Base-by-base conservation (phyloP, 768 basidiomycete genomes). In the Nidularia pulvinata region DNA sequence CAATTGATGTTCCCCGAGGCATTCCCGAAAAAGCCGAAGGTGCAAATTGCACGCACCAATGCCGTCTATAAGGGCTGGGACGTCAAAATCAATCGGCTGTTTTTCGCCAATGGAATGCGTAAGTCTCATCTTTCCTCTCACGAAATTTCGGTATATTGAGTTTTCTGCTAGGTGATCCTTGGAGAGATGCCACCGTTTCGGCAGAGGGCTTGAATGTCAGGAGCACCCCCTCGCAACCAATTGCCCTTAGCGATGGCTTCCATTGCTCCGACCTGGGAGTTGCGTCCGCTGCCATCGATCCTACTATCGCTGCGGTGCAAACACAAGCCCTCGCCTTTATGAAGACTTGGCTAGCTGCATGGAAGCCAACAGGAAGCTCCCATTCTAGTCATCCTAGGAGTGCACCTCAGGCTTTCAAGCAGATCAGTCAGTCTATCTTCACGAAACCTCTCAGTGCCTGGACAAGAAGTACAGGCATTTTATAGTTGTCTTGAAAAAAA, bases 101-200 rank as follows among this genome's bases (percentile, higher is more conserved):
- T 89, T 75, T 89, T 88, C 57, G 84, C 84, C 39, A 89, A 85
- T 48, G 87, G 86, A 43, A 71, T 74, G 48, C 83, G 87, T 88
- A 59, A 58, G 85, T 77, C 5, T n/a, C 4, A 50, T 16, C 52
- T 14, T 25, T 14, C 9, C 19, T 37, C 16, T 44, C n/a, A 46
- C 25, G 13, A 42, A 6, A 32, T 36, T 34, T 46, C 10, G 13
- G 30, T n/a, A 30, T 30, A 25, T 25, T 22, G 22, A 48, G 14
- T 42, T 13, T 25, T 44, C 36, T 6, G 3, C 14, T 33, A 89
- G 87, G 85, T 45, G 88, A 90, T 59, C 88, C 89, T 13, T 90
- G 88, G 88, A 77, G 80, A 48, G 83, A 85, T 51, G 80, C 83
- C 5, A 89, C 88, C 0, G 73, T 89, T 5, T 89, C 88, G 3